Conservation (phyloP, 768 basidiomycete species). For the Auricularia sp. region DNA sequence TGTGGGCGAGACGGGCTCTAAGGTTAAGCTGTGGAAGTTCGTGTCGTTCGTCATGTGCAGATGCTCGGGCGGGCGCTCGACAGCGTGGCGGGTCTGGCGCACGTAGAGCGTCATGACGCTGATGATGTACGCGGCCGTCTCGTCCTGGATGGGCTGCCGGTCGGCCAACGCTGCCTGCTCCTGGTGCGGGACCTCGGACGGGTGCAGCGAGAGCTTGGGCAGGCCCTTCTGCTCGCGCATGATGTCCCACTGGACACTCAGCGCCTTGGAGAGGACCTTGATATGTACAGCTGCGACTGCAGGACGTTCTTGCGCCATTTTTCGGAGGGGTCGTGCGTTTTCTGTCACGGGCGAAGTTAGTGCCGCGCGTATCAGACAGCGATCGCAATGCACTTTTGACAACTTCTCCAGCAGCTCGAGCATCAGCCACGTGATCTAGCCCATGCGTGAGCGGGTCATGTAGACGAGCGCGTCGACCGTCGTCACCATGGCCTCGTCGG, state of each 20-base stretch:
- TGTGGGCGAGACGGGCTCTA: conserved; percentile 22
- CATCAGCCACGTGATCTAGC: conserved; percentile 71
- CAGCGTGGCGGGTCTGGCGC: conserved; percentile 53
- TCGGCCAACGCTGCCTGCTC: conserved; percentile 42
- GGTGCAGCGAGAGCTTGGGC: conserved; percentile 20
- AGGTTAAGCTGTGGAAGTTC: conserved; percentile 58
- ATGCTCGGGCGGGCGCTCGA: conserved; percentile 47
- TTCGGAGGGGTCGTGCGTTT: conserved; percentile 39
- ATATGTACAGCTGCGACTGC: conserved; percentile 77
- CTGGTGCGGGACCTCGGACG: conserved; percentile 14
- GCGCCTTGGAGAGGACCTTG: conserved; percentile 67
- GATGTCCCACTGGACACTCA: conserved; percentile 69
- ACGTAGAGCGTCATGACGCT: conserved; percentile 78
- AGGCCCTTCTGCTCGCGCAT: conserved; percentile 29
- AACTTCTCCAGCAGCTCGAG: conserved; percentile 70
- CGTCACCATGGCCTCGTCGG: conserved; percentile 63
- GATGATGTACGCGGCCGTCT: conserved; percentile 70
- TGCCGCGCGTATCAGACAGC: background rate
- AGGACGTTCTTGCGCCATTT: conserved; percentile 57
- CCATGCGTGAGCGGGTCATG: conserved; percentile 63
- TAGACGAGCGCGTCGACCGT: conserved; percentile 74
- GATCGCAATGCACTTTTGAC: conserved; percentile 43
- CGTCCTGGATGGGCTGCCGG: conserved; percentile 67
- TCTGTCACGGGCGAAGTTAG: conserved; percentile 25
- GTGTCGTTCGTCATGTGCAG: conserved; percentile 53